Conservation (phyloP, 345 rosid genomes). For the Mercurialis annua region DNA sequence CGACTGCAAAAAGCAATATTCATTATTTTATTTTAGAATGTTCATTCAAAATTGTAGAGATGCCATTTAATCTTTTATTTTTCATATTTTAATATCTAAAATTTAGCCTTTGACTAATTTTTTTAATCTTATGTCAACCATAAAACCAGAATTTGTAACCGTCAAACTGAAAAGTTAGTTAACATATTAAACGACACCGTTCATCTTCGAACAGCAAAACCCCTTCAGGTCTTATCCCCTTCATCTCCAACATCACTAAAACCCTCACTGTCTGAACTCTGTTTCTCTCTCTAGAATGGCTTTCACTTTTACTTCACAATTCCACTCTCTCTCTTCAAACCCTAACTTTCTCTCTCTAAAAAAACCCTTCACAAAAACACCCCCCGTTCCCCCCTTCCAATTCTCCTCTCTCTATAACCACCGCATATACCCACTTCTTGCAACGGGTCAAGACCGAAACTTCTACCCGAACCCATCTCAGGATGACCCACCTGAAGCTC, state of each 20-base stretch:
- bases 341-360: slow-evolving; percentile 35
- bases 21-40: too few species aligned
- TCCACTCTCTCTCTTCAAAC: slow-evolving; percentile 28
- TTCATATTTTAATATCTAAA: too few species aligned
- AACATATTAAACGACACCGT: slow-evolving; percentile 7
- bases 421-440: slow-evolving; percentile 14
- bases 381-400: slow-evolving; percentile 8
- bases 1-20: too few species aligned
- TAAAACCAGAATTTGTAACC: background rate
- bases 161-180: background rate
- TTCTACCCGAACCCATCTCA: slow-evolving; percentile 61
- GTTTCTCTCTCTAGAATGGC: slow-evolving; percentile 5
- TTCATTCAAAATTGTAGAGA: too few species aligned
- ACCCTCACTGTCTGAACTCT: background rate
- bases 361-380: slow-evolving; percentile 12
- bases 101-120: too few species aligned
- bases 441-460: slow-evolving; percentile 45
- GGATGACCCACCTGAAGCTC: slow-evolving; percentile 89
- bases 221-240: slow-evolving; percentile 22
- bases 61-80: too few species aligned
- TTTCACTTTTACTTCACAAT: slow-evolving; percentile 21
- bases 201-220: background rate
- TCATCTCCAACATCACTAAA: background rate
- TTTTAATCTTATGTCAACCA: too few species aligned
- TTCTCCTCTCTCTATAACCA: slow-evolving; percentile 4